phyloP scores from a whole-genome alignment of 2,329 filamentous ascomycete species.

The Paraphaeosphaeria sporulosa region DNA sequence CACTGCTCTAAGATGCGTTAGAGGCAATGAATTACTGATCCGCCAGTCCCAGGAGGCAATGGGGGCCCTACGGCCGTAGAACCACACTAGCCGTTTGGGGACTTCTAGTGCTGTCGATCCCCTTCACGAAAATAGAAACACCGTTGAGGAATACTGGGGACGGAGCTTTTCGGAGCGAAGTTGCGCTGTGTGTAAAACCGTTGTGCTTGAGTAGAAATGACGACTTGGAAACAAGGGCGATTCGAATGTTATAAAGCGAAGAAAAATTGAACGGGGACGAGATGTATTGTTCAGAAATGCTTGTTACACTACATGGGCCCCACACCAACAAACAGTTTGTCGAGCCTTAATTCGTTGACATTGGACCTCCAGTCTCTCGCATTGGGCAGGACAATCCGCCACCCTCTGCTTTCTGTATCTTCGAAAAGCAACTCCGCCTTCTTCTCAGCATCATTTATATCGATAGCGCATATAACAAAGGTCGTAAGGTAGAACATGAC shows the following conservation, averaged over 20 bases:
- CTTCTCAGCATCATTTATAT: slow-evolving; percentile 26
- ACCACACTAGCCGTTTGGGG: background rate
- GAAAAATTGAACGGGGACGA: background rate
- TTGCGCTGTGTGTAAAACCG: background rate
- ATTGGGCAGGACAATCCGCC: slow-evolving; percentile 28
- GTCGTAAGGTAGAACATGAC: slow-evolving; percentile 39
- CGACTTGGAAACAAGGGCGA: background rate
- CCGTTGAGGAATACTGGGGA: background rate
- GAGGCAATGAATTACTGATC: background rate
- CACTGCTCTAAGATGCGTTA: background rate
- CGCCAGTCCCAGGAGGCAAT: background rate
- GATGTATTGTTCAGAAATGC: background rate
- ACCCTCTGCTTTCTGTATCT: slow-evolving; percentile 34
- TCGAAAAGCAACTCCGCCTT: slow-evolving; percentile 24
- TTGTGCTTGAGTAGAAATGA: background rate
- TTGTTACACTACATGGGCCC: slow-evolving; percentile 20
- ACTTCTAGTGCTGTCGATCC: slow-evolving; percentile 1
- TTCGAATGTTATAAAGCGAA: background rate
- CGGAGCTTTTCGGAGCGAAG: background rate
- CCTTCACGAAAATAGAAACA: background rate
- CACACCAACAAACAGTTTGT: slow-evolving; percentile 29
- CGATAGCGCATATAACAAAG: slow-evolving; percentile 34
- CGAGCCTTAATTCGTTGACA: slow-evolving; percentile 28
- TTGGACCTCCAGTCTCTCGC: slow-evolving; percentile 27
- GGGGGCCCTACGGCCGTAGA: background rate